Conservation (phyloP, 306 rosid species). For the Vigna reflexopilosa region DNA sequence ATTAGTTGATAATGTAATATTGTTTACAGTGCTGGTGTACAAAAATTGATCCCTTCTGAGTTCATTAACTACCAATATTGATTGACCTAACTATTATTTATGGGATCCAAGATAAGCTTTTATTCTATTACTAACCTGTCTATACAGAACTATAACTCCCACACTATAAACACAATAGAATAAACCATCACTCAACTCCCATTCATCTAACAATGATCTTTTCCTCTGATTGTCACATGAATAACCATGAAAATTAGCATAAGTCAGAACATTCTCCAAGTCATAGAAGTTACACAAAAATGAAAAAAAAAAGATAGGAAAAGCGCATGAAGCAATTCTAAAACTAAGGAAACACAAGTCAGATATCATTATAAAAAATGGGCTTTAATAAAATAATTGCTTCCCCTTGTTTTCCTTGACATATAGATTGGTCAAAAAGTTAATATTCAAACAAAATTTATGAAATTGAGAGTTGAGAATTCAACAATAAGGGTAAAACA, state of each 20-base stretch:
- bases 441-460: conserved; percentile 9
- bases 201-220: conserved; percentile 14
- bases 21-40: too few relatives aligned
- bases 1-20: too few relatives aligned
- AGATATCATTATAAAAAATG: conserved; percentile 34
- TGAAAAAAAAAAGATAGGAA: neutral
- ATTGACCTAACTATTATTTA: conserved; percentile 18
- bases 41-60: too few relatives aligned
- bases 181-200: neutral
- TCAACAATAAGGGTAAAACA: neutral
- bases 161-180: neutral
- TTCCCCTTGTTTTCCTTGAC: conserved; percentile 27
- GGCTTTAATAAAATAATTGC: neutral
- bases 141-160: neutral
- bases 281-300: neutral
- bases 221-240: conserved; percentile 10
- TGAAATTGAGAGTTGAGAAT: neutral
- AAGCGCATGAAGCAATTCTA: neutral
- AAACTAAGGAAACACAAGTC: conserved; percentile 13
- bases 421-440: conserved; percentile 23
- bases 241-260: conserved; percentile 9
- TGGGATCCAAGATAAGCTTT: conserved; percentile 3
- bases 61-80: conserved; percentile 3
- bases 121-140: neutral
- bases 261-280: neutral